A percentile compares a stretch with the other conserved stretches of the same genome.
Conservation (phyloP, 1,139 yeast species). For the Hyphopichia fennica region DNA sequence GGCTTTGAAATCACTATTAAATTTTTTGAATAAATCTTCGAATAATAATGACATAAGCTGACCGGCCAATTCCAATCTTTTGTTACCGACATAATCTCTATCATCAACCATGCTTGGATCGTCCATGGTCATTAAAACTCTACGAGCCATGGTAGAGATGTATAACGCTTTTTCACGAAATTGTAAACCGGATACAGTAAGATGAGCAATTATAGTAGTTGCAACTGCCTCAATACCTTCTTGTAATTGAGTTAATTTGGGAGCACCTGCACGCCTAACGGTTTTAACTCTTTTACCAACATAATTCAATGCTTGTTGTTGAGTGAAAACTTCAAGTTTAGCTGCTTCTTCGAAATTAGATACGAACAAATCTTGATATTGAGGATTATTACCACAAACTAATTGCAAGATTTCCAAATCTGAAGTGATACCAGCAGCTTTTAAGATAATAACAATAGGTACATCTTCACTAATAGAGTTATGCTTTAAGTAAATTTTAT, state of each 20-base stretch:
- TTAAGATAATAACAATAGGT: slow-evolving; percentile 88
- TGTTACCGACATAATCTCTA: slow-evolving; percentile 97
- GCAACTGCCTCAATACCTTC: slow-evolving; percentile 98
- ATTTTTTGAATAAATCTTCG: slow-evolving; percentile 95
- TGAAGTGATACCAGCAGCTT: slow-evolving; percentile 93
- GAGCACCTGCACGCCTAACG: slow-evolving; percentile 80
- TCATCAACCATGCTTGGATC: slow-evolving; percentile 96
- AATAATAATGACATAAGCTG: slow-evolving; percentile 91
- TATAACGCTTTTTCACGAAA: slow-evolving; percentile 93
- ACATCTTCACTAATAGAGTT: slow-evolving; percentile 93
- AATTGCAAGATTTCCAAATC: slow-evolving; percentile 92
- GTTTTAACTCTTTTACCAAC: slow-evolving; percentile 92
- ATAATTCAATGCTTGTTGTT: slow-evolving; percentile 89
- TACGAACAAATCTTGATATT: slow-evolving; percentile 88
- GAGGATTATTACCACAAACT: slow-evolving; percentile 87
- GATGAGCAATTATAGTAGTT: slow-evolving; percentile 93
- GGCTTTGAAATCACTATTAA: slow-evolving; percentile 90
- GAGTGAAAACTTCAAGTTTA: slow-evolving; percentile 80
- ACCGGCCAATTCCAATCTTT: slow-evolving; percentile 95
- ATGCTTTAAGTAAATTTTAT: slow-evolving; percentile 86
- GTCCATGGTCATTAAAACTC: slow-evolving; percentile 94
- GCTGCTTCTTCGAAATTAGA: slow-evolving; percentile 95
- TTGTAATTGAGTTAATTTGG: slow-evolving; percentile 76
- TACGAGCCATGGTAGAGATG: slow-evolving; percentile 93
- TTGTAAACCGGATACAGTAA: slow-evolving; percentile 81